Evolutionary conservation across 2,329 filamentous ascomycete species (phyloP).

Genomic region (Pyrenochaeta sp.): DNA sequence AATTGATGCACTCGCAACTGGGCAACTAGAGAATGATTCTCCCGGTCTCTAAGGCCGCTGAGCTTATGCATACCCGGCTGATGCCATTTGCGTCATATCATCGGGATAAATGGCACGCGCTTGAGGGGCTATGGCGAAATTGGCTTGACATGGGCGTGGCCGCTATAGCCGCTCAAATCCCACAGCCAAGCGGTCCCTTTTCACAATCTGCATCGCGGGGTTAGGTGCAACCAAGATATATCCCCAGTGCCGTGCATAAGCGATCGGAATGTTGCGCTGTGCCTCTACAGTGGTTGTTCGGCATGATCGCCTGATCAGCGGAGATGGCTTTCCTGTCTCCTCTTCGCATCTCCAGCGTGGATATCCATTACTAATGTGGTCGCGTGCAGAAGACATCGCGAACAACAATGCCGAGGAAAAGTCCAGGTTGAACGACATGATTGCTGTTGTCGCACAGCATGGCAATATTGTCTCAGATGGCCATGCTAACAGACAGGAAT

Average conservation of each 20-base stretch:
- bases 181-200: not conserved
- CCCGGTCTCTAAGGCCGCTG: not conserved
- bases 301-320: not conserved
- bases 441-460: not conserved
- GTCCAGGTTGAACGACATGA: not conserved
- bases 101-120: no score
- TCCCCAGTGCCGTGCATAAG: not conserved
- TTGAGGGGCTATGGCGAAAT: no score
- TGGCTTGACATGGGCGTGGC: not conserved
- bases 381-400: not conserved
- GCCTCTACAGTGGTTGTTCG: not conserved
- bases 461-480: not conserved
- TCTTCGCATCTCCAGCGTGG: not conserved
- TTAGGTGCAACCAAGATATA: not conserved
- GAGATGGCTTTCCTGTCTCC: no score
- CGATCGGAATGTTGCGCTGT: not conserved
- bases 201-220: no score
- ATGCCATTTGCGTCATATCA: not conserved
- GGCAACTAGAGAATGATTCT: conserved; percentile 1
- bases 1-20: conserved; percentile 2
- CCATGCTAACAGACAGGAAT: not conserved
- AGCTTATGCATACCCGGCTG: not conserved
- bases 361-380: not conserved
- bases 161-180: conserved; percentile 1
- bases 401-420: not conserved